Percentiles rank a stretch among this genome's conserved stretches.
phyloP scores from a whole-genome alignment of 2,329 filamentous ascomycete genomes.

The Ceratocystis cubensis region DNA sequence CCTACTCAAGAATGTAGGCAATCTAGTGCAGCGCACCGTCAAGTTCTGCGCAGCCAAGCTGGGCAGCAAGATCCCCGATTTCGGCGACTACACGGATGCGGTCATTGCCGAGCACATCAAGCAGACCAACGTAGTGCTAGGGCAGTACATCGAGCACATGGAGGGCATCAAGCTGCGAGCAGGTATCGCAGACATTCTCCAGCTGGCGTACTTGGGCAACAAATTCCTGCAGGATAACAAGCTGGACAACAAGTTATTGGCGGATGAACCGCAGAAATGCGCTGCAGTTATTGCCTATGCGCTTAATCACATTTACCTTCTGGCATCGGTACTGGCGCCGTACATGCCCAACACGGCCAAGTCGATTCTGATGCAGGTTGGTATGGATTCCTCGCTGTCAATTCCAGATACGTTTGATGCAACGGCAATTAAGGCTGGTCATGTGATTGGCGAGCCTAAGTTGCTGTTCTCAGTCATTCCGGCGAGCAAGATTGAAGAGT shows the following conservation, averaged over 20 bases:
- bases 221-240: conserved; percentile 40
- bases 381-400: conserved; percentile 35
- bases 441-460: conserved; percentile 67
- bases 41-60: conserved; percentile 70
- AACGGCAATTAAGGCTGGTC: conserved; percentile 54
- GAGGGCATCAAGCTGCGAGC: conserved; percentile 59
- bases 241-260: conserved; percentile 43
- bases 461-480: conserved; percentile 77
- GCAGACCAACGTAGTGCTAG: conserved; percentile 54
- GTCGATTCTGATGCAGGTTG: conserved; percentile 67
- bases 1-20: conserved; percentile 63
- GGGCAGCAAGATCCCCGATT: conserved; percentile 53
- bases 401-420: conserved; percentile 57
- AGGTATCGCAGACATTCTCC: conserved; percentile 52
- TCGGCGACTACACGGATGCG: conserved; percentile 42
- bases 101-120: conserved; percentile 42
- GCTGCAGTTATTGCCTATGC: conserved; percentile 59
- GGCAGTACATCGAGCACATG: conserved; percentile 53
- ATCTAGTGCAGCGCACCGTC: conserved; percentile 61
- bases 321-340: conserved; percentile 65
- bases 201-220: conserved; percentile 48
- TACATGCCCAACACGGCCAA: conserved; percentile 73
- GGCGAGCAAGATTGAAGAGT: conserved; percentile 67
- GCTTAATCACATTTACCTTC: conserved; percentile 69
- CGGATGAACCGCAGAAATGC: conserved; percentile 42